Conservation (phyloP, 2,329 filamentous ascomycete genomes). For the Microdochium bolleyi region DNA sequence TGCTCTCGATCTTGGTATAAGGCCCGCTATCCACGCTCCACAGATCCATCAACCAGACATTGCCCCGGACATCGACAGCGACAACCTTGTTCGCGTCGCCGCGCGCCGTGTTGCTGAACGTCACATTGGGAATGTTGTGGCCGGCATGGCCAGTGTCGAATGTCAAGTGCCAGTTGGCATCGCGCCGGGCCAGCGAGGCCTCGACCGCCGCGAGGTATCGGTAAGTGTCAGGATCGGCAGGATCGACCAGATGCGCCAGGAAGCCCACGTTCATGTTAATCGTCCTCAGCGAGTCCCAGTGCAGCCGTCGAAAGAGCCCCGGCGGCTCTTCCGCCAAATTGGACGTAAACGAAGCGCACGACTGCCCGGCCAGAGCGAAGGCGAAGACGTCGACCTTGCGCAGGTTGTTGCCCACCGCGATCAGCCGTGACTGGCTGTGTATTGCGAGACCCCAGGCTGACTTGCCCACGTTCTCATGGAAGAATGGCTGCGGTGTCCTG, state of each 20-base stretch:
- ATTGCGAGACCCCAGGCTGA: conserved; percentile 88
- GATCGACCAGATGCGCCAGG: background rate
- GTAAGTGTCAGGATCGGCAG: background rate
- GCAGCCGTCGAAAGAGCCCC: conserved; percentile 10
- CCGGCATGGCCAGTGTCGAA: conserved; percentile 29
- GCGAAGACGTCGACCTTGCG: conserved; percentile 22
- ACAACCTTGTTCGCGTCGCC: conserved; percentile 42
- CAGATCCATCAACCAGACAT: conserved; percentile 42
- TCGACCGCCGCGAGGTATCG: background rate
- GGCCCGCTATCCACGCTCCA: conserved; percentile 27
- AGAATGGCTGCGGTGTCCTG: conserved; percentile 39
- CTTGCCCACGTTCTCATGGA: conserved; percentile 64
- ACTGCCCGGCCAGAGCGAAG: conserved; percentile 11
- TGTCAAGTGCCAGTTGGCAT: conserved; percentile 41
- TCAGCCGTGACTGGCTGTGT: conserved; percentile 71
- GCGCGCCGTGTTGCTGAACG: conserved; percentile 35
- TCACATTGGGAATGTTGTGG: conserved; percentile 44
- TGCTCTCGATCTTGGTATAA: conserved; percentile 7
- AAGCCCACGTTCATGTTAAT: background rate
- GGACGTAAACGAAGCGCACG: background rate
- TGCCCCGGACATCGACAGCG: conserved; percentile 42
- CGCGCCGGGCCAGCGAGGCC: background rate
- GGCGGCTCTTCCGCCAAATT: conserved; percentile 1
- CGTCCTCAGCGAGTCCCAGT: conserved; percentile 11
- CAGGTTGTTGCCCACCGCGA: conserved; percentile 79